Evolutionary conservation across 2,329 filamentous ascomycete genomes (phyloP), one percentile per base, ranked within the genome.

Genomic region (Diaporthe caulivora): DNA sequence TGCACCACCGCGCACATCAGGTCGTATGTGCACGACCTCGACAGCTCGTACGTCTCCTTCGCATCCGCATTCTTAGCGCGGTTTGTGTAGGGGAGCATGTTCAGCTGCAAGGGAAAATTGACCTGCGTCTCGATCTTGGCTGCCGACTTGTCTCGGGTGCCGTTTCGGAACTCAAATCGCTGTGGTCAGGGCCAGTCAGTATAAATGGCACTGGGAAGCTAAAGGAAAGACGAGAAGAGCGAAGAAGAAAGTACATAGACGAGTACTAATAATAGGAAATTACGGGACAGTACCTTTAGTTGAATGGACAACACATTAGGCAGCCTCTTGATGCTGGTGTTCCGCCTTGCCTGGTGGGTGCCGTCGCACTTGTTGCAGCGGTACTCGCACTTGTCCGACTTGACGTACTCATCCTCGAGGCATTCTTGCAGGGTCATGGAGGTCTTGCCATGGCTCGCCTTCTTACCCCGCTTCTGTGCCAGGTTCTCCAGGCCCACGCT

Each of bases 301-400:
- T 98, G 96, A 80, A 98, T 94, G 40, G 95, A 95, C 31, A 98
- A 85, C 9, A 98, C 95, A 51, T 97, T 96, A 0, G 96, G 96
- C 44, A 98, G 84, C 75, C 92, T 91, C 81, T 95, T 95, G 76
- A 98, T 94, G 77, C 91, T 94, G 70, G 97, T 89, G 78, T 97
- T 93, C 81, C 97, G 94, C 70, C 92, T 92, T 1, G 95, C 95
- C 79, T 95, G 93, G 80, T 95, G 93, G 37, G 90, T 92, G 51
- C 89, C 91, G 74, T 91, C 90, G 83, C 96, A 98, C 76, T 90
- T 94, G 77, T 92, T 89, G 83, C 96, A 98, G 53, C 92, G 93
- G 81, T 98, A 98, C 77, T 95, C 94, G 80, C 94, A 96, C 80
- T 94, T 95, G 83, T 98, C 96, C 2, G 91, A 90, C 72, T 92